These are phyloP conservation scores for Penicillium digitatum DNA, from an alignment of 2,329 filamentous ascomycete genomes.

Conservation along the genomic window DNA sequence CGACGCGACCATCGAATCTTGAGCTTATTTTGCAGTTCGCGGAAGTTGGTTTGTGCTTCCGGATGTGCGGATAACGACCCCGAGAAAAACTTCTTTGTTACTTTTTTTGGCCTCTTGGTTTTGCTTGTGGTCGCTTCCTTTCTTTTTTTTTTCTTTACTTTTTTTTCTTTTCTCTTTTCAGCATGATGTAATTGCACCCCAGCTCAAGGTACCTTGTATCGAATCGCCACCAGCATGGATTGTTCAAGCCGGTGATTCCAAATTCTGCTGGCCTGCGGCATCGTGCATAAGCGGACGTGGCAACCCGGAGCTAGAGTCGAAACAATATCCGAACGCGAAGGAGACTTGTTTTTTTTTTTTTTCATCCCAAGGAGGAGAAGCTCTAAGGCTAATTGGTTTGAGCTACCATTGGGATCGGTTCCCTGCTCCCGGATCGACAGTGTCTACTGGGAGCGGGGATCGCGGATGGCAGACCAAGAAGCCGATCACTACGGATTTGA, in stretches of 20 bases:
- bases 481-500: not conserved
- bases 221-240: not conserved
- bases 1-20: conserved; percentile 19
- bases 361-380: not conserved
- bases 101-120: not conserved
- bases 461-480: not conserved
- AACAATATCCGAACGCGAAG: not conserved
- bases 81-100: not conserved
- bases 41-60: not conserved
- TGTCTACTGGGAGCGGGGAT: conserved; percentile 1
- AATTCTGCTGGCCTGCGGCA: not conserved
- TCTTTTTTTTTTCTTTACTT: no score
- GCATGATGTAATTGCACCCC: not conserved
- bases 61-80: not conserved
- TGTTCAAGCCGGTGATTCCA: not conserved
- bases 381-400: not conserved
- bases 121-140: not conserved
- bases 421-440: conserved; percentile 20
- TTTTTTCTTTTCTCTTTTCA: not conserved
- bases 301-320: conserved; percentile 4
- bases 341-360: not conserved
- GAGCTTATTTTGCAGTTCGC: conserved; percentile 18
- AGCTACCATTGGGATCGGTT: conserved; percentile 19
- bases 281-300: conserved; percentile 2
- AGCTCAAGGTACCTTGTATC: not conserved